Evolutionary conservation across 2,329 filamentous ascomycete species (phyloP), one percentile per base, ranked within the genome.

Genomic region (Elsinoe arachidis): DNA sequence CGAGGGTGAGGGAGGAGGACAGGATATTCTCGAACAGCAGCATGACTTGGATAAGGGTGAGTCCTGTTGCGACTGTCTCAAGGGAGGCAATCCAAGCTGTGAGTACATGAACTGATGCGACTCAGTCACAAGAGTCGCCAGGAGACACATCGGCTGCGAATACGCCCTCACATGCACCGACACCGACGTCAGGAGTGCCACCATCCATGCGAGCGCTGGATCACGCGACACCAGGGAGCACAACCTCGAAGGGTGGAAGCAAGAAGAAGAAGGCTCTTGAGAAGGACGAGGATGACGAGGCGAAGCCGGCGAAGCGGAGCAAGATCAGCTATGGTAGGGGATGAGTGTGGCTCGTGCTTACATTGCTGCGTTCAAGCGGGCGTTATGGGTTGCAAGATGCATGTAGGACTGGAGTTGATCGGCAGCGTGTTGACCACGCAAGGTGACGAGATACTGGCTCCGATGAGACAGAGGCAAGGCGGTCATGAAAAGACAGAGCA

Each of bases 1-100:
- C 80, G 21, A 80, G 81, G 4, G 75, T 86, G 51, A 78, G 78
- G 60, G 88, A 91, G 55, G 79, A 81, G 64, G 87, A 90, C 68
- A 79, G 87, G 61, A 85, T 92, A 56, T 92, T 92, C 70, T 67
- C 63, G 19, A 60, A 66, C 51, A 69, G 68, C 51, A 67, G 64
- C 34, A 66, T 70, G 43, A 61, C 65, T 11, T 71, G 68, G 68
- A 68, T 70, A 63, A 67, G 63, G 60, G 69, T 70, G 58, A 41
- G 64, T 60, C 3, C 5, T 4, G 26, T 14, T 10, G 7, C 26
- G 26, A 7, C 26, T 30, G 26, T 5, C 26, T 7, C 26, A 30
- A 30, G 3, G 26, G 26, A 30, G 5, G 7, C 2, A 4, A 30
- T 30, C 26, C 26, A 30, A 9, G 26, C 26, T 30, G 26, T 30